Percentiles rank a stretch among this genome's conserved stretches.
These are phyloP conservation scores for Fusarium sp. DNA, from an alignment of 2,329 filamentous ascomycete genomes.

Conservation along the genomic window DNA sequence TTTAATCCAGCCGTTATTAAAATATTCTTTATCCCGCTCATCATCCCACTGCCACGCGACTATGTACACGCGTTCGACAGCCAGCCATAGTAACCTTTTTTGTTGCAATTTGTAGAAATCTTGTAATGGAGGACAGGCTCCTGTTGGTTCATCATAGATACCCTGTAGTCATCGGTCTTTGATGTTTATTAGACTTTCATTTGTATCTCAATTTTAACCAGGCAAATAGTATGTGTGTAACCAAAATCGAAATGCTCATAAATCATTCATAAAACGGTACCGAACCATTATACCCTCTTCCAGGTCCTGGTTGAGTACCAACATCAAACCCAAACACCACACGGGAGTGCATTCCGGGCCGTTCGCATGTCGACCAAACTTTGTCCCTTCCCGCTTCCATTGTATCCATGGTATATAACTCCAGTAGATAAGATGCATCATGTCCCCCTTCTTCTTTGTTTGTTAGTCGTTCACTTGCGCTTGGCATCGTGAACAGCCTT, in stretches of 20 bases:
- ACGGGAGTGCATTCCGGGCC: constrained; percentile 29
- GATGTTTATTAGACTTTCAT: constrained; percentile 25
- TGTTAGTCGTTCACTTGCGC: constrained; percentile 59
- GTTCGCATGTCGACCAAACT: constrained; percentile 18
- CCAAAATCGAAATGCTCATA: constrained; percentile 42
- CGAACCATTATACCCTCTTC: constrained; percentile 35
- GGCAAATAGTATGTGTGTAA: constrained; percentile 7
- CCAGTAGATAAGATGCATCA: constrained; percentile 37
- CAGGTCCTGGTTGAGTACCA: constrained; percentile 40
- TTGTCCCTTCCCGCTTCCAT: constrained; percentile 35
- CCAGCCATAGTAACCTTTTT: background rate
- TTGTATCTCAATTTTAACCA: constrained; percentile 27
- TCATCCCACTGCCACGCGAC: constrained; percentile 23
- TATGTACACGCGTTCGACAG: constrained; percentile 10
- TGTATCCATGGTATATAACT: constrained; percentile 48
- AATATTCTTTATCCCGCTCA: constrained; percentile 17
- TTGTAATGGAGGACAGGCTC: background rate
- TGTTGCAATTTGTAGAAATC: background rate
- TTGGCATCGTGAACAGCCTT: constrained; percentile 75
- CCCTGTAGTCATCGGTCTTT: background rate
- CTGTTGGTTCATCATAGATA: background rate
- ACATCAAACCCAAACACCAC: constrained; percentile 46
- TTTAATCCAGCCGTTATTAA: constrained; percentile 1
- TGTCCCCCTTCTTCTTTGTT: constrained; percentile 3
- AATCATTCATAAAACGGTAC: constrained; percentile 37